These are phyloP conservation scores for Penicillium sp. DNA, from an alignment of 2,329 filamentous ascomycete species.

Conservation along the genomic window DNA sequence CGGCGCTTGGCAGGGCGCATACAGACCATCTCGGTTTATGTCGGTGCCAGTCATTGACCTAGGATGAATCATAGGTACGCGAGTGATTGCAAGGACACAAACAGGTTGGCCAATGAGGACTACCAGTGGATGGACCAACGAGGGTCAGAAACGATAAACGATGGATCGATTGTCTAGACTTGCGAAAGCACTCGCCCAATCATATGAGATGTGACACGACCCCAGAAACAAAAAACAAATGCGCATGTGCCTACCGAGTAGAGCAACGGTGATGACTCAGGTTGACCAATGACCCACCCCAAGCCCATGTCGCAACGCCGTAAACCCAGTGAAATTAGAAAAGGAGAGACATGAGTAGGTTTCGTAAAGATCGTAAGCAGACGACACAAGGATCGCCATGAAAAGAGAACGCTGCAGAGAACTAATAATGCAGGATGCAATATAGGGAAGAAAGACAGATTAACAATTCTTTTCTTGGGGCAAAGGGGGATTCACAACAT, in stretches of 20 bases:
- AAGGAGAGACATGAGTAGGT: conserved; percentile 18
- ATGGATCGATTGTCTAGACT: background rate
- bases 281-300: background rate
- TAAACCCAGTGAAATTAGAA: background rate
- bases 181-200: too few relatives aligned
- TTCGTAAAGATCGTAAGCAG: conserved; percentile 21
- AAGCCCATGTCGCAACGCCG: background rate
- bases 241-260: too few relatives aligned
- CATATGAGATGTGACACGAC: too few relatives aligned
- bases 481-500: background rate
- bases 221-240: too few relatives aligned
- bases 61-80: too few relatives aligned
- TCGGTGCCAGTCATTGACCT: too few relatives aligned
- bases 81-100: too few relatives aligned
- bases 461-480: too few relatives aligned
- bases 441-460: too few relatives aligned
- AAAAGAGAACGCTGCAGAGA: conserved; percentile 4
- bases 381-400: conserved; percentile 8
- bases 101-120: too few relatives aligned
- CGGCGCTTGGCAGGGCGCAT: too few relatives aligned
- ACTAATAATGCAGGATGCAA: conserved; percentile 9
- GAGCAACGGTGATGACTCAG: background rate
- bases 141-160: background rate
- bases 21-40: too few relatives aligned
- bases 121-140: background rate